phyloP scores from a whole-genome alignment of 441 rosid genomes.

The Croton setiger region DNA sequence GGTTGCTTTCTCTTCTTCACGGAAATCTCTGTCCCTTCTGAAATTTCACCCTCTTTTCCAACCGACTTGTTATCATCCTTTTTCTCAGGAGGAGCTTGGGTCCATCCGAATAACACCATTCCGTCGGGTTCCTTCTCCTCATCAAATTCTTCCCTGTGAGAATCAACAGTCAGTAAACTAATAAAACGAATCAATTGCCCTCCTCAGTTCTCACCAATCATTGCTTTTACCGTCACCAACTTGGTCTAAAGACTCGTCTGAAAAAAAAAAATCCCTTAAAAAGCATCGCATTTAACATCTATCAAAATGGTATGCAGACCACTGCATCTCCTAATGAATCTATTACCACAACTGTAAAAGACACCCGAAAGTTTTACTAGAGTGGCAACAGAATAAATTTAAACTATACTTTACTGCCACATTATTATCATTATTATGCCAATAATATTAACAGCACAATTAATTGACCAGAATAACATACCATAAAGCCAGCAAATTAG shows the following conservation, averaged over 20 bases:
- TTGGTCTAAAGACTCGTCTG: too few species aligned
- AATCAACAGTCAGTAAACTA: not conserved
- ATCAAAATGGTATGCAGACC: too few species aligned
- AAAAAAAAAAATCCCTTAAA: too few species aligned
- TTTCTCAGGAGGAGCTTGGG: constrained; percentile 44
- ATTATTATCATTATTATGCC: not conserved
- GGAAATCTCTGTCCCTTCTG: constrained; percentile 32
- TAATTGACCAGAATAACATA: not conserved
- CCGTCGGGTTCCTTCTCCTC: constrained; percentile 98
- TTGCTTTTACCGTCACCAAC: too few species aligned
- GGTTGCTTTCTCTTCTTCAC: constrained; percentile 63
- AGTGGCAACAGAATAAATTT: not conserved
- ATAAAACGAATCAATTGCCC: too few species aligned
- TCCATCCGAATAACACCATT: constrained; percentile 92
- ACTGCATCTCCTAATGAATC: too few species aligned
- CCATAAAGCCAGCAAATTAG: not conserved
- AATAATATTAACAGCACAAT: not conserved
- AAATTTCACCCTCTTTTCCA: constrained; percentile 29
- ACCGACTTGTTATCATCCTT: constrained; percentile 31
- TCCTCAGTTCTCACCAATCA: too few species aligned
- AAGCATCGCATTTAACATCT: too few species aligned
- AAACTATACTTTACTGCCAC: not conserved
- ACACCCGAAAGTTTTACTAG: not conserved
- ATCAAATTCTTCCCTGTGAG: constrained; percentile 80
- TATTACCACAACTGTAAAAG: not conserved